phyloP scores from a whole-genome alignment of 1,284 basidiomycete genomes.

The Paramarasmius palmivorus region DNA sequence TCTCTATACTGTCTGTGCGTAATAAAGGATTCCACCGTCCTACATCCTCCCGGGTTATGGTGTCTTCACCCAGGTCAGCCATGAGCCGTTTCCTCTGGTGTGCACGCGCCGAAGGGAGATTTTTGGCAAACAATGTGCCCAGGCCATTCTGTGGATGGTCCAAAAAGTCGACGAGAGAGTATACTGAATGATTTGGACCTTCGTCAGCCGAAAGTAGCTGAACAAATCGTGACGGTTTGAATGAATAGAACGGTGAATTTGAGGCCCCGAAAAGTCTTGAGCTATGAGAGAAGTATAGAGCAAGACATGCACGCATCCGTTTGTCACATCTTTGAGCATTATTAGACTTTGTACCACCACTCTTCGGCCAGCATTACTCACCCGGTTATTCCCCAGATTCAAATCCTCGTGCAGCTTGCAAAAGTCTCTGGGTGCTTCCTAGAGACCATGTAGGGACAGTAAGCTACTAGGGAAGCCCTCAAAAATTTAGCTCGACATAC shows the following conservation, averaged over 20 bases:
- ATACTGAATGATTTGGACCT: constrained; percentile 28
- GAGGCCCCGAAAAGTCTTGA: background rate
- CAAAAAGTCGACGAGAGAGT: constrained; percentile 25
- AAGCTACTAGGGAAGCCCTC: too few species aligned
- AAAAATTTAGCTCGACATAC: too few species aligned
- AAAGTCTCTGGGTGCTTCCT: too few species aligned
- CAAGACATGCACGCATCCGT: too few species aligned
- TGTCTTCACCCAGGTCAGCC: background rate
- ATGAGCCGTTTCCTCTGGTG: background rate
- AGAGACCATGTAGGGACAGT: too few species aligned
- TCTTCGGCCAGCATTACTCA: too few species aligned
- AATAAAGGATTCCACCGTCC: constrained; percentile 36
- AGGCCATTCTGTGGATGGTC: constrained; percentile 12
- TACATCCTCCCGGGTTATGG: constrained; percentile 34
- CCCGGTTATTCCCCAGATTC: too few species aligned
- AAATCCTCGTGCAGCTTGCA: too few species aligned
- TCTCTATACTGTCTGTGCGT: constrained; percentile 31
- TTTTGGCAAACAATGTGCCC: constrained; percentile 28
- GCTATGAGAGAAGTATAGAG: too few species aligned
- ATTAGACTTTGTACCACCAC: too few species aligned
- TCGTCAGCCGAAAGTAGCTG: constrained; percentile 3
- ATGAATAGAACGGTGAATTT: constrained; percentile 22
- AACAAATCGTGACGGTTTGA: constrained; percentile 16
- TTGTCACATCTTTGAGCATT: too few species aligned
- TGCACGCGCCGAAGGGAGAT: background rate